phyloP scores from a whole-genome alignment of 2,329 filamentous ascomycete species.

The Ilyonectria robusta region DNA sequence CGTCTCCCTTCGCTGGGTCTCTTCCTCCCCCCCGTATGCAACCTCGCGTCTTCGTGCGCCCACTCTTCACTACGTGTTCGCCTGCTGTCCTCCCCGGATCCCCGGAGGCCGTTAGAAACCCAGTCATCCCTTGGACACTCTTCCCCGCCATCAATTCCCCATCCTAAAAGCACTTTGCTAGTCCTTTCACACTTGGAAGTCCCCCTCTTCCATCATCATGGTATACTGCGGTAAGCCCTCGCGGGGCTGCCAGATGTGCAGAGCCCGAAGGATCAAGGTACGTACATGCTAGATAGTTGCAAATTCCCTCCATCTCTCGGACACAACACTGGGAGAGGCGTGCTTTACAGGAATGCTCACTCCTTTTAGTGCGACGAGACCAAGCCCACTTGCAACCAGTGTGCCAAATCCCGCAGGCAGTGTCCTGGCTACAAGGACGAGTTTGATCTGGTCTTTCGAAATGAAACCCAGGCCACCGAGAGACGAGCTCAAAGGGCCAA shows the following conservation, averaged over 20 bases:
- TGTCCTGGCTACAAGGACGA: conserved; percentile 80
- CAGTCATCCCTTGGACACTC: conserved; percentile 28
- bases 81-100: conserved; percentile 42
- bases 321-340: conserved; percentile 1
- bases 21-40: conserved; percentile 41
- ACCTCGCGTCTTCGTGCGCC: conserved; percentile 47
- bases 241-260: conserved; percentile 81
- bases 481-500: conserved; percentile 71
- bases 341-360: conserved; percentile 27
- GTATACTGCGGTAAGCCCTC: conserved; percentile 78
- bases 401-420: conserved; percentile 72
- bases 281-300: conserved; percentile 37
- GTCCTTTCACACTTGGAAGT: conserved; percentile 1
- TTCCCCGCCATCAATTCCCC: conserved; percentile 18
- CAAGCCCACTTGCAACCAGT: conserved; percentile 76
- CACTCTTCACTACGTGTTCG: conserved; percentile 25
- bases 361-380: conserved; percentile 74
- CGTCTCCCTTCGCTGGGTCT: conserved; percentile 30
- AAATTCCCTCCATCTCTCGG: not conserved
- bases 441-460: conserved; percentile 80
- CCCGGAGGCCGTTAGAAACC: conserved; percentile 39
- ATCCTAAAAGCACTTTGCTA: conserved; percentile 14
- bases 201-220: conserved; percentile 59
- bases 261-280: conserved; percentile 81
- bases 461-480: conserved; percentile 79